Base-by-base conservation (phyloP, 495 filamentous ascomycete species). In the Endocarpon pusillum region DNA sequence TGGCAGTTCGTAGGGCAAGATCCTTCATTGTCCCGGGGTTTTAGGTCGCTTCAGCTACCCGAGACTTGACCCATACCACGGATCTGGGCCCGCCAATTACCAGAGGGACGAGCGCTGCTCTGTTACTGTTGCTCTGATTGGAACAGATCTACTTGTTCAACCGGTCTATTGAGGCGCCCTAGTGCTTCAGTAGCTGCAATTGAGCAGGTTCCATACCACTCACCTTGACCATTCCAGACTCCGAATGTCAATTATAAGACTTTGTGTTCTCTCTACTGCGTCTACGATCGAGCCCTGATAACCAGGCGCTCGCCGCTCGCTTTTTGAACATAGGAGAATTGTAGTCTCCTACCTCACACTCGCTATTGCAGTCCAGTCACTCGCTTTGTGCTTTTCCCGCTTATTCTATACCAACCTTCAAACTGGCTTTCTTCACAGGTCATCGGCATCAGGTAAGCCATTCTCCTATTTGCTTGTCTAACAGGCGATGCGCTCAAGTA, bases 381-480 rank as follows among this genome's bases (percentile, higher is more conserved):
- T 62, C 61, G 61, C 59, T 63, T 58, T 41, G 42, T 57, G 49
- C 53, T 49, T 49, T 58, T 53, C 53, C 14, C 42, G 58, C 62
- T 61, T 58, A 58, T 62, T 45, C 46, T 43, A 43, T 51, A 58
- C 57, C 59, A 65, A 62, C 57, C 61, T 50, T 47, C 61, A 65
- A 64, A 46, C 61, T 65, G 61, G 61, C 61, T 59, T 62, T 61
- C 48, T 64, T 58, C 52, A 62, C 55, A 52, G 51, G 52, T 35
- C 55, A 63, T 55, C 52, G 58, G 52, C 51, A 61, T 60, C 53
- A 62, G 51, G 61, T 65, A 64, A 61, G 71, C 59, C 26, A 21
- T 36, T 29, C 32, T 37, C 26, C 21, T 16, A 33, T 18, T n/a
- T 15, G n/a, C 32, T 33, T 15, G 21, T 33, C 27, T 38, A 21